A percentile compares a stretch with the other conserved stretches of the same genome.
Conservation (phyloP, 805 yeast species). For the Lachancea mirantina region DNA sequence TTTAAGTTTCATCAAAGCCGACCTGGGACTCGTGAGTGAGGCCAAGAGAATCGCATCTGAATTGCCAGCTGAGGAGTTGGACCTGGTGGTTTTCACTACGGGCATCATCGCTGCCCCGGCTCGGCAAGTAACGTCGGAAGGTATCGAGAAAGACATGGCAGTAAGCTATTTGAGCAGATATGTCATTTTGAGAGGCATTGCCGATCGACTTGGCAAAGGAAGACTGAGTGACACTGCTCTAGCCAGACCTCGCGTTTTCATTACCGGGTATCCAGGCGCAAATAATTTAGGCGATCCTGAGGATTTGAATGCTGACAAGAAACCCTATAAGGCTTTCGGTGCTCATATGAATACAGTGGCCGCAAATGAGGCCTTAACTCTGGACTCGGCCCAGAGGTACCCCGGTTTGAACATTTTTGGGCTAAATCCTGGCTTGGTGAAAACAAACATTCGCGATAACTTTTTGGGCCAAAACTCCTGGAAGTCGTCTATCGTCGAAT, state of each 20-base stretch:
- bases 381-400: slow-evolving; percentile 16
- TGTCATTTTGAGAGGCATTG: slow-evolving; percentile 26
- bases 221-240: not conserved
- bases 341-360: slow-evolving; percentile 40
- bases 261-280: slow-evolving; percentile 37
- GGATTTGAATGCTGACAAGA: slow-evolving; percentile 31
- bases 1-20: slow-evolving; percentile 30
- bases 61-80: slow-evolving; percentile 18
- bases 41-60: slow-evolving; percentile 21
- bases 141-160: slow-evolving; percentile 35
- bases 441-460: slow-evolving; percentile 32
- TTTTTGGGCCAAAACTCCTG: slow-evolving; percentile 27
- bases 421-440: slow-evolving; percentile 36
- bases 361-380: slow-evolving; percentile 35
- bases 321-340: slow-evolving; percentile 21
- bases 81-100: slow-evolving; percentile 33
- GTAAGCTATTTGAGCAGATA: slow-evolving; percentile 34
- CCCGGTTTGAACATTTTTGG: slow-evolving; percentile 30
- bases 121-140: slow-evolving; percentile 33
- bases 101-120: slow-evolving; percentile 34
- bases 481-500: slow-evolving; percentile 23
- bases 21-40: slow-evolving; percentile 28
- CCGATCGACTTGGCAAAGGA: slow-evolving; percentile 11
- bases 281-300: slow-evolving; percentile 29
- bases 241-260: slow-evolving; percentile 30